A percentile compares a stretch with the other conserved stretches of the same genome.
Evolutionary conservation across 192 early-diverging fungal genomes (phyloP).

Genomic region (Dispira simplex): DNA sequence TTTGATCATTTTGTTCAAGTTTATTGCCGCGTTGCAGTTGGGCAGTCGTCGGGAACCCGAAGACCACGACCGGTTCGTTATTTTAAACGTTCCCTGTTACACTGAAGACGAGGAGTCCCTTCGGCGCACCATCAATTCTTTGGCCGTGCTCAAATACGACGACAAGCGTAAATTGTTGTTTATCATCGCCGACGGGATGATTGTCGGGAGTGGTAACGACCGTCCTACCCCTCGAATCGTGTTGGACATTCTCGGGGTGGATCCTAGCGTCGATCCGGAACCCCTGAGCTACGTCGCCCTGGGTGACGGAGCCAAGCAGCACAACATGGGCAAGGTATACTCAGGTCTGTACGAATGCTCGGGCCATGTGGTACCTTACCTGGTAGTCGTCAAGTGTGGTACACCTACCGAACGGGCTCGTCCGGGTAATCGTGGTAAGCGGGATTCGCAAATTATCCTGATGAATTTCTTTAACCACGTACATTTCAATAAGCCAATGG

Average conservation of each 20-base stretch:
- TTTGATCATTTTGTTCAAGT: slow-evolving; percentile 80
- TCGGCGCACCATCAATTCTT: slow-evolving; percentile 83
- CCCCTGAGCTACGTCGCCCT: slow-evolving; percentile 77
- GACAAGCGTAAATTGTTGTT: slow-evolving; percentile 97
- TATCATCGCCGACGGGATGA: slow-evolving; percentile 93
- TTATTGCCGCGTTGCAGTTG: slow-evolving; percentile 86
- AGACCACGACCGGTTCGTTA: slow-evolving; percentile 79
- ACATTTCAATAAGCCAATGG: slow-evolving; percentile 87
- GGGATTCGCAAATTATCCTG: slow-evolving; percentile 95
- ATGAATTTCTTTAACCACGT: slow-evolving; percentile 98
- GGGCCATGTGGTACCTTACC: slow-evolving; percentile 87
- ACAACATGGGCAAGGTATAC: slow-evolving; percentile 96
- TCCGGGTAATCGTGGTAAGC: slow-evolving; percentile 96
- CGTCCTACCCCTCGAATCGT: slow-evolving; percentile 93
- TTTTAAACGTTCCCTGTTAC: slow-evolving; percentile 93
- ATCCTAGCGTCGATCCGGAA: slow-evolving; percentile 67
- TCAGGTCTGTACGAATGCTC: slow-evolving; percentile 88
- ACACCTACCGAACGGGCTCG: slow-evolving; percentile 64
- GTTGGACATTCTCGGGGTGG: slow-evolving; percentile 88
- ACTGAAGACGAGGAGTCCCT: slow-evolving; percentile 94
- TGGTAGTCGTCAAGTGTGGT: slow-evolving; percentile 95
- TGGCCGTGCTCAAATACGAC: slow-evolving; percentile 80
- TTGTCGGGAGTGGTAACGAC: slow-evolving; percentile 94
- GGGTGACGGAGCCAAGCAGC: slow-evolving; percentile 79
- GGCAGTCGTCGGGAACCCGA: slow-evolving; percentile 60